Evolutionary conservation across 805 yeast species (phyloP).

Genomic region (Kazachstania kunashirensis): DNA sequence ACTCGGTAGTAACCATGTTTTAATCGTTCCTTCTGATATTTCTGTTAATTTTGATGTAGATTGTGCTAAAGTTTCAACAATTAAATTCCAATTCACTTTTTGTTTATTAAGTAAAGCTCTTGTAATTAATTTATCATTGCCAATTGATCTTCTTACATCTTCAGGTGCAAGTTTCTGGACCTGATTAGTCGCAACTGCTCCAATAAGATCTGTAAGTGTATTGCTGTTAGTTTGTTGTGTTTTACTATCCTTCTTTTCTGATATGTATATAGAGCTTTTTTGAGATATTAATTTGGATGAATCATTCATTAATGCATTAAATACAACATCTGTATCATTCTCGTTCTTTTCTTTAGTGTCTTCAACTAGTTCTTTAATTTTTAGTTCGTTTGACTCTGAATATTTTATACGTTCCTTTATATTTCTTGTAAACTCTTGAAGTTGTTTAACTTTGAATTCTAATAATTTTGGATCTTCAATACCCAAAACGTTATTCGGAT

Average conservation of each 20-base stretch:
- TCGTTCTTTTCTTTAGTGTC: neutral
- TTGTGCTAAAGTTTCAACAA: constrained; percentile 14
- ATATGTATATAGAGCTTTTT: neutral
- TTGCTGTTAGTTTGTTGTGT: neutral
- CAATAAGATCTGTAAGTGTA: constrained; percentile 15
- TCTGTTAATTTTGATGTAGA: constrained; percentile 11
- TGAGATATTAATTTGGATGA: neutral
- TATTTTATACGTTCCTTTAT: constrained; percentile 10
- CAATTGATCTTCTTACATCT: constrained; percentile 13
- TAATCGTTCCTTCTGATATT: constrained; percentile 5
- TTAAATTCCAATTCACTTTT: constrained; percentile 22
- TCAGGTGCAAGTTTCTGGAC: constrained; percentile 16
- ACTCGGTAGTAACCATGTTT: constrained; percentile 7
- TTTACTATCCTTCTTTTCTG: neutral
- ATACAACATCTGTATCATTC: constrained; percentile 4
- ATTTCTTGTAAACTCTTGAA: constrained; percentile 22
- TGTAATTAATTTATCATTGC: constrained; percentile 17
- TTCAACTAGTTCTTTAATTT: constrained; percentile 1
- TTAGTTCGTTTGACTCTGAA: neutral
- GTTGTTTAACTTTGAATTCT: constrained; percentile 21
- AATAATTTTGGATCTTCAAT: constrained; percentile 13
- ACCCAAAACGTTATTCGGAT: constrained; percentile 5
- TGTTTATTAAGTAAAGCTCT: constrained; percentile 16
- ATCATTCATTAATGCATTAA: neutral
- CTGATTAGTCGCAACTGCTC: constrained; percentile 9